phyloP scores from a whole-genome alignment of 2,329 filamentous ascomycete species.

The Beauveria varroae region DNA sequence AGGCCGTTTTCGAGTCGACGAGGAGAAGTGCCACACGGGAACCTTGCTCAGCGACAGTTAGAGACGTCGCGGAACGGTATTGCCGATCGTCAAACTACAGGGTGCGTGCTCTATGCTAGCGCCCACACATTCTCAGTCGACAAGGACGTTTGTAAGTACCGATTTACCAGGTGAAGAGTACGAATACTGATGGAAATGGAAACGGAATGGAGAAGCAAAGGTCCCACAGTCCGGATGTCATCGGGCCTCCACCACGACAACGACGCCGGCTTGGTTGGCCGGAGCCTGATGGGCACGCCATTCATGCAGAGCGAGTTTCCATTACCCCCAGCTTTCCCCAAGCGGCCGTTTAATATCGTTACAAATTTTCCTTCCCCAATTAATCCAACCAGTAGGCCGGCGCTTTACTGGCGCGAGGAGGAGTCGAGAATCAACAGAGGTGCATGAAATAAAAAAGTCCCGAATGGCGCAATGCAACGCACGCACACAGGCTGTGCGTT shows the following conservation, averaged over 20 bases:
- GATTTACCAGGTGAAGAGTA: not conserved
- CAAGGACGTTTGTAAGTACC: too few relatives aligned
- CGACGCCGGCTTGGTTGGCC: not conserved
- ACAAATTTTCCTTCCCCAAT: not conserved
- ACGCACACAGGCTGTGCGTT: not conserved
- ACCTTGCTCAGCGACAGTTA: too few relatives aligned
- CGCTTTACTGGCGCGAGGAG: not conserved
- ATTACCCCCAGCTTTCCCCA: conserved; percentile 4
- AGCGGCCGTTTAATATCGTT: not conserved
- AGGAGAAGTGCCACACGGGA: too few relatives aligned
- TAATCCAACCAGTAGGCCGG: not conserved
- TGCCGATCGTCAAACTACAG: too few relatives aligned
- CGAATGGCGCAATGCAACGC: conserved; percentile 1
- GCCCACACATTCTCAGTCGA: too few relatives aligned
- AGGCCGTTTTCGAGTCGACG: too few relatives aligned
- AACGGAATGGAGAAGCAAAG: too few relatives aligned
- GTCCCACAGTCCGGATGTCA: conserved; percentile 1
- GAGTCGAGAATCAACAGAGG: not conserved
- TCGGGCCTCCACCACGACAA: conserved; percentile 6
- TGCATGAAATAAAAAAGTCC: not conserved
- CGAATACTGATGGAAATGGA: too few relatives aligned
- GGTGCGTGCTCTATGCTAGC: too few relatives aligned
- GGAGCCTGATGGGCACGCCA: conserved; percentile 1
- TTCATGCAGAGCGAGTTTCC: not conserved
- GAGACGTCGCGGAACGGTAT: too few relatives aligned